These are phyloP conservation scores for Phytophthora pseudosyringae DNA, from an alignment of 352 stramenopile genomes.

Conservation along the genomic window DNA sequence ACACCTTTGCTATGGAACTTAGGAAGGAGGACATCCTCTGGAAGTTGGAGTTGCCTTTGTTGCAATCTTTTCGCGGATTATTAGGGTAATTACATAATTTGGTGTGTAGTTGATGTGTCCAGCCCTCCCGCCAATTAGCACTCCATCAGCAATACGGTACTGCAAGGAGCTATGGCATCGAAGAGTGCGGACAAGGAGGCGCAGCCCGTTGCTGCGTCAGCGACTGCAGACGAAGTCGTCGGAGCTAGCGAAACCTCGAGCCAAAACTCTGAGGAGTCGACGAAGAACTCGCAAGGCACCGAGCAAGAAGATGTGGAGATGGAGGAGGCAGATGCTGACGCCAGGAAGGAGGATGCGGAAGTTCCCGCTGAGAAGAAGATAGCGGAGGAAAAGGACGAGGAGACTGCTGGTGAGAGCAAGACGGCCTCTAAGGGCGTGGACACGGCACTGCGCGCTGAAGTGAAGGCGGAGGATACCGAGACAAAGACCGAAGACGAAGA, in stretches of 20 bases:
- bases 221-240: conserved; percentile 14
- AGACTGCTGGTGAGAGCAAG: not conserved
- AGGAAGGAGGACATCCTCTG: too few species aligned
- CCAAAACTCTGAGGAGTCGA: conserved; percentile 18
- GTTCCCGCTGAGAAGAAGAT: not conserved
- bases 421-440: conserved; percentile 6
- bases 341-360: not conserved
- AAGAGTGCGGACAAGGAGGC: conserved; percentile 24
- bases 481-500: conserved; percentile 10
- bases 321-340: conserved; percentile 6
- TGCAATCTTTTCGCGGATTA: conserved; percentile 12
- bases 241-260: conserved; percentile 20
- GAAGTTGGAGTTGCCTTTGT: not conserved
- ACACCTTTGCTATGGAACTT: too few species aligned
- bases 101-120: conserved; percentile 13
- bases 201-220: not conserved
- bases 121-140: conserved; percentile 15
- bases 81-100: not conserved
- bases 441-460: conserved; percentile 3
- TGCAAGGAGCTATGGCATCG: conserved; percentile 10
- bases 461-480: conserved; percentile 3
- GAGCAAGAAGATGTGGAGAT: conserved; percentile 27
- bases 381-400: not conserved
- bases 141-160: not conserved
- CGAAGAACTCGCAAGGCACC: conserved; percentile 13